Base-by-base conservation (phyloP, 225 moss, liverwort and hornwort genomes). In the Sphagnum tenellum region DNA sequence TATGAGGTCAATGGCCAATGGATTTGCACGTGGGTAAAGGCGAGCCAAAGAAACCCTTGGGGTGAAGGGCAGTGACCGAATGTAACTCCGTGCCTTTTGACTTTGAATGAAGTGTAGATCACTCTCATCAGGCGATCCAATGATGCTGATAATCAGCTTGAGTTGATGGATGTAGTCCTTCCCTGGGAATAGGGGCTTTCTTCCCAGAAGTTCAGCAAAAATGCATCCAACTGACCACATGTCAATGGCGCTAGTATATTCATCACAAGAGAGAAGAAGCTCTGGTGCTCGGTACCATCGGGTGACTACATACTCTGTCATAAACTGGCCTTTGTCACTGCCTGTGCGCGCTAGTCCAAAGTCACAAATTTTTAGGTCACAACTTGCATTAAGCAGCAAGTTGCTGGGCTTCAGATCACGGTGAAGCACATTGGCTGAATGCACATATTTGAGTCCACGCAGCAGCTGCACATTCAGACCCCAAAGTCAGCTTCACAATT, bases 151-250 rank as follows among this genome's bases (percentile, higher is more conserved):
- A 12, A 98, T 98, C 60, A 98, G 85, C 87, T 98, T 98, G 12
- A 98, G 87, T 86, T 98, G 96, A 75, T 98, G 85, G 3, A 98
- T 98, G 75, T 98, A 98, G 56, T 98, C 96, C 65, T 98, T 98
- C 2, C 96, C 96, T 0, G 96, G 96, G 53, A 98, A 98, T n/a
- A 98, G 83, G 2, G 96, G 96, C 53, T 98, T 98, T 51, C 96
- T 86, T 9, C 92, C 96, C 29, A 98, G 49, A 12, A 98, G 81
- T 77, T 98, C 96, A 0, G 92, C 92, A 73, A 98, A 98, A 65
- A 98, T 98, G 78, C 96, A 98, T 11, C 96, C 96, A 9, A 98
- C 96, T 0, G 96, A 92, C 96, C 96, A 98, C 90, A 98, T 93
- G 79, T 98, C 96, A 48, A 98, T 98, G 47, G 92, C 96, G 54